phyloP scores from a whole-genome alignment of 306 rosid genomes.

The Lablab purpureus region DNA sequence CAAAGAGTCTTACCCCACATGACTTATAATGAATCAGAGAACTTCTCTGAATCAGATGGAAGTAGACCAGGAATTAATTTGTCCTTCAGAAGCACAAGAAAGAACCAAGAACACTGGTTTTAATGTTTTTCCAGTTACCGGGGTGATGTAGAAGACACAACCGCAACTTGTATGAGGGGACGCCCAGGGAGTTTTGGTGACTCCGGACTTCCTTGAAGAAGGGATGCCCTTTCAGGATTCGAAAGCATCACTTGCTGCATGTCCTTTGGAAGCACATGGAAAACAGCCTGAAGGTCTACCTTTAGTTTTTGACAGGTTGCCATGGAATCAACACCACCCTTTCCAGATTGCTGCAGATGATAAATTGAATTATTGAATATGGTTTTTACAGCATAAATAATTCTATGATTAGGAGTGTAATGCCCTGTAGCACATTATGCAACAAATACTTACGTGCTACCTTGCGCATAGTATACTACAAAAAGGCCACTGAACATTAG shows the following conservation, averaged over 20 bases:
- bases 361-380: conserved; percentile 5
- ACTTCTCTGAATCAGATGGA: conserved; percentile 31
- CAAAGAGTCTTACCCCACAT: conserved; percentile 28
- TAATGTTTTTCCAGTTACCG: conserved; percentile 3
- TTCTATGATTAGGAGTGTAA: not conserved
- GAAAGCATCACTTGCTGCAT: conserved; percentile 47
- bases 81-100: conserved; percentile 18
- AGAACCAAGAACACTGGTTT: conserved; percentile 5
- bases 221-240: conserved; percentile 48
- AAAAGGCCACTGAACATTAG: not conserved
- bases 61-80: conserved; percentile 6
- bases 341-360: conserved; percentile 48
- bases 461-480: not conserved
- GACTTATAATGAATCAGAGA: conserved; percentile 28
- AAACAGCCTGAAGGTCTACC: conserved; percentile 46
- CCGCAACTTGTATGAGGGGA: conserved; percentile 38
- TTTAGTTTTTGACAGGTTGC: conserved; percentile 37
- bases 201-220: conserved; percentile 39
- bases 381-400: not conserved
- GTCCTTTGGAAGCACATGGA: conserved; percentile 45
- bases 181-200: conserved; percentile 36
- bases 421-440: not conserved
- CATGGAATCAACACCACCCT: conserved; percentile 36
- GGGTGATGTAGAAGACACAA: conserved; percentile 39
- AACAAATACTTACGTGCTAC: conserved; percentile 6